Conservation (phyloP, 352 stramenopile species). For the Halophytophthora batemanensis region DNA sequence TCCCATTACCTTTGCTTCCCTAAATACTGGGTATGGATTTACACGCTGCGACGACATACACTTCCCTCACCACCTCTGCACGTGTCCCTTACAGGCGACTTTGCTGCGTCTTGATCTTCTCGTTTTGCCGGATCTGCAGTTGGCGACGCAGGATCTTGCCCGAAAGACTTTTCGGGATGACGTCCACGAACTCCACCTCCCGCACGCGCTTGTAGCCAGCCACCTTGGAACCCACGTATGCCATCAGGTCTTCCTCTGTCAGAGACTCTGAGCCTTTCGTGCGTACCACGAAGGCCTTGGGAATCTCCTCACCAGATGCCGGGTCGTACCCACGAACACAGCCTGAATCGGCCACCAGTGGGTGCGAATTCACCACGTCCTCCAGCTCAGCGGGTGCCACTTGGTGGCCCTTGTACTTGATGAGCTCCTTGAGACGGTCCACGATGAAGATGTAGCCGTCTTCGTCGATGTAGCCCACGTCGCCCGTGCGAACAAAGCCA, state of each 20-base stretch:
- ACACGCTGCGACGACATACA: no score
- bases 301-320: conserved; percentile 73
- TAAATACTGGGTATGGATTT: no score
- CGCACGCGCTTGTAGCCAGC: conserved; percentile 87
- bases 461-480: conserved; percentile 89
- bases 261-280: conserved; percentile 28
- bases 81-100: conserved; percentile 15
- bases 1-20: no score
- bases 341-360: conserved; percentile 67
- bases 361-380: conserved; percentile 80
- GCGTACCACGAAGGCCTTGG: conserved; percentile 88
- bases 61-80: no score
- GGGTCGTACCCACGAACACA: conserved; percentile 53
- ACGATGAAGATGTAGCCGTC: conserved; percentile 90
- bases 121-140: conserved; percentile 43
- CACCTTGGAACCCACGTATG: conserved; percentile 77
- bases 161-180: conserved; percentile 85
- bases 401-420: conserved; percentile 93
- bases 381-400: conserved; percentile 90
- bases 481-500: conserved; percentile 85
- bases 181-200: conserved; percentile 80
- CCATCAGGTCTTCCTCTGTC: conserved; percentile 21
- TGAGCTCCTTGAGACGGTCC: conserved; percentile 92
- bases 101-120: conserved; percentile 22
- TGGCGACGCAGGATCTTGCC: conserved; percentile 89